Conservation (phyloP, 176 grass and related monocot species). For the Oryza glumipatula region DNA sequence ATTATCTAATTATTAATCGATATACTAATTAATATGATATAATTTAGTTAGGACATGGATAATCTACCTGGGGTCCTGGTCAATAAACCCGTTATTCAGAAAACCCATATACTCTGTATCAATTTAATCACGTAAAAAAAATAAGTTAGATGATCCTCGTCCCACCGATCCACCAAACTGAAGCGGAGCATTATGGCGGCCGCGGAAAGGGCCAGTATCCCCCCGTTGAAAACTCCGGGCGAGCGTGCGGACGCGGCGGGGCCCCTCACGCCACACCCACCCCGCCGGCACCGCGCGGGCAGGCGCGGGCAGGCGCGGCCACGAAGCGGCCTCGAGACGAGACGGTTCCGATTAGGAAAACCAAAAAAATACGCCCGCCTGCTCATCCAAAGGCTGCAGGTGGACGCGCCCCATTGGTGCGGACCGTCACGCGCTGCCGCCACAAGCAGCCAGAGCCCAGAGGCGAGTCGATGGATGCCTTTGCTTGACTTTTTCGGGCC, state of each 20-base stretch:
- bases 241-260: slow-evolving; percentile 34
- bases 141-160: no score
- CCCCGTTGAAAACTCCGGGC: slow-evolving; percentile 29
- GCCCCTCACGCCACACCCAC: slow-evolving; percentile 18
- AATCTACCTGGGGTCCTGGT: no score
- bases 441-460: slow-evolving; percentile 29
- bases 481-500: slow-evolving; percentile 47
- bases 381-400: slow-evolving; percentile 13
- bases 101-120: no score
- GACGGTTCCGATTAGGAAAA: slow-evolving; percentile 22
- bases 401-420: slow-evolving; percentile 29
- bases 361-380: neutral
- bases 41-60: no score
- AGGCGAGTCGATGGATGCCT: neutral
- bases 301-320: neutral
- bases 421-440: slow-evolving; percentile 44
- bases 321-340: neutral
- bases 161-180: no score
- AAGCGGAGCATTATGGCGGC: slow-evolving; percentile 39
- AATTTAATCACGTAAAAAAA: no score
- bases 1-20: no score
- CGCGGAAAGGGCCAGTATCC: slow-evolving; percentile 23
- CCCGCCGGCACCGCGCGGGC: slow-evolving; percentile 11
- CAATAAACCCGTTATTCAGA: no score
- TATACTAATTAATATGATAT: no score